These are phyloP conservation scores for Chaetomium fimeti DNA, from an alignment of 495 filamentous ascomycete genomes.

Conservation along the genomic window DNA sequence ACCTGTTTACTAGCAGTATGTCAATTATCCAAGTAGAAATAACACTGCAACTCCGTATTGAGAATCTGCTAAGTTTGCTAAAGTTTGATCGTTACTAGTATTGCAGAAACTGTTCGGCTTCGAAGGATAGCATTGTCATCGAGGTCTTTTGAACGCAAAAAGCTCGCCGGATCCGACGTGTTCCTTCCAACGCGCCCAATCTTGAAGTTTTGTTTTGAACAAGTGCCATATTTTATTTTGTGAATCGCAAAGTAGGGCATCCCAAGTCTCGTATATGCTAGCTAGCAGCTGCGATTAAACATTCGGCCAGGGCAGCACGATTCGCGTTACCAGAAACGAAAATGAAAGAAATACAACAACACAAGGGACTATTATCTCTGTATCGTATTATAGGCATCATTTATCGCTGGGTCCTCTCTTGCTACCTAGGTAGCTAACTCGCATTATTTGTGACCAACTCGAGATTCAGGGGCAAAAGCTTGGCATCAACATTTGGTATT, in stretches of 20 bases:
- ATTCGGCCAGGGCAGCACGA: too few relatives aligned
- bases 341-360: neutral
- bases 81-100: neutral
- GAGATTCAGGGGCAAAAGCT: constrained; percentile 9
- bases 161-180: neutral
- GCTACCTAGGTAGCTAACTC: too few relatives aligned
- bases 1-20: neutral
- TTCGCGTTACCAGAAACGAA: neutral
- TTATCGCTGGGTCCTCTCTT: neutral
- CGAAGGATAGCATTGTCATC: neutral
- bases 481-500: constrained; percentile 14
- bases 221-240: neutral
- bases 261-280: too few relatives aligned
- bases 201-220: neutral
- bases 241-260: neutral
- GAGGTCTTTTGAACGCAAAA: neutral
- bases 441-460: neutral
- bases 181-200: neutral
- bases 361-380: neutral
- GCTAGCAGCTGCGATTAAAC: too few relatives aligned
- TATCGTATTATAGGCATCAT: too few relatives aligned
- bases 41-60: neutral
- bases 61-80: neutral
- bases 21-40: neutral
- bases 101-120: neutral